Percentiles rank a stretch among this genome's conserved stretches.
phyloP scores from a whole-genome alignment of 2,329 filamentous ascomycete species.

The Capronia coronata region DNA sequence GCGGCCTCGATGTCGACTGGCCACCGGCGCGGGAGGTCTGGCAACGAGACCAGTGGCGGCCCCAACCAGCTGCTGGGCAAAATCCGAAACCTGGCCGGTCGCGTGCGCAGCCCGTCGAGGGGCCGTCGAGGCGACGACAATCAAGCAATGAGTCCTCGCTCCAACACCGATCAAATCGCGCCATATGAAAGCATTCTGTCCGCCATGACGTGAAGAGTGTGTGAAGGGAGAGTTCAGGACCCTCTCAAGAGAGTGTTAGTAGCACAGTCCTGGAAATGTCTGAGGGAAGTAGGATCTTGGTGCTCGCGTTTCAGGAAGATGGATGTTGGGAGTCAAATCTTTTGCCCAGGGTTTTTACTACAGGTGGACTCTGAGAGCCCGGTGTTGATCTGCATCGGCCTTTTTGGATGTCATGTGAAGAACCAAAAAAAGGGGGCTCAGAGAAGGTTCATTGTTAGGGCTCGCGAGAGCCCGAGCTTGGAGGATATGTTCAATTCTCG shows the following conservation, averaged over 20 bases:
- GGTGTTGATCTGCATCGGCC: too few species aligned
- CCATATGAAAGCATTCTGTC: constrained; percentile 22
- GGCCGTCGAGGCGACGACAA: constrained; percentile 35
- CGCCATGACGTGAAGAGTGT: constrained; percentile 13
- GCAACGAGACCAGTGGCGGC: constrained; percentile 44
- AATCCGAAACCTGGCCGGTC: constrained; percentile 50
- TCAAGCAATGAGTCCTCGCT: constrained; percentile 19
- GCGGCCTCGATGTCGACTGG: constrained; percentile 23
- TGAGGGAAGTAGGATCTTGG: too few species aligned
- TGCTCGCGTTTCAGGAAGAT: neutral
- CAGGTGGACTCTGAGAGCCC: too few species aligned
- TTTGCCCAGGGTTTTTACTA: too few species aligned
- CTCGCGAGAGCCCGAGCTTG: neutral
- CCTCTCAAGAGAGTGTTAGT: too few species aligned
- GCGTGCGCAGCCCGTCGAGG: constrained; percentile 53
- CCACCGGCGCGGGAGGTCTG: constrained; percentile 50
- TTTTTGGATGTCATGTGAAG: too few species aligned
- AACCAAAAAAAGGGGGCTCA: neutral
- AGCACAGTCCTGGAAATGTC: too few species aligned
- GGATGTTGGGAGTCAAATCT: too few species aligned
- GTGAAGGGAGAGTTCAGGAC: too few species aligned
- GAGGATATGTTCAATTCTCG: neutral
- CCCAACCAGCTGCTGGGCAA: constrained; percentile 45
- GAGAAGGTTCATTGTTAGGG: neutral
- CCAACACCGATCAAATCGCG: constrained; percentile 12